Evolutionary conservation across 495 filamentous ascomycete species (phyloP).

Genomic region (Aspergillus biplanus): DNA sequence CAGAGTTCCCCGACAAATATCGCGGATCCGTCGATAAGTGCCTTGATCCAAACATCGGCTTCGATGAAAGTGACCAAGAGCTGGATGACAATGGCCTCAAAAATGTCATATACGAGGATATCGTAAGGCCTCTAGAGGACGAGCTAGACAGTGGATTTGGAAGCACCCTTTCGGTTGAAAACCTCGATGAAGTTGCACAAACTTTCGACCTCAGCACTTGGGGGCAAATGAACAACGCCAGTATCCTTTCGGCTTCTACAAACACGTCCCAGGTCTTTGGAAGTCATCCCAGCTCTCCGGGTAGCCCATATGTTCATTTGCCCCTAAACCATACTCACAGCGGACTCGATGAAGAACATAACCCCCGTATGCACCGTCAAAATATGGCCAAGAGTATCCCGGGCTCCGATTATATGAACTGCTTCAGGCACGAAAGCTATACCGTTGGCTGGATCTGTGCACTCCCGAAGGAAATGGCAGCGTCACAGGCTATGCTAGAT

Average conservation of each 20-base stretch:
- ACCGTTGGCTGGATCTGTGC: slow-evolving; percentile 55
- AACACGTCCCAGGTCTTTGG: neutral
- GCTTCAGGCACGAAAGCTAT: slow-evolving; percentile 33
- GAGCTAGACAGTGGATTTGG: slow-evolving; percentile 20
- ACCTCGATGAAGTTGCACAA: slow-evolving; percentile 16
- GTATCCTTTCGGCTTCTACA: neutral
- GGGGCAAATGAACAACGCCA: slow-evolving; percentile 6
- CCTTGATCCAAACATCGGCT: slow-evolving; percentile 16
- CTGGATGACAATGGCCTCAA: slow-evolving; percentile 13
- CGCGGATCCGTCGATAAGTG: slow-evolving; percentile 17
- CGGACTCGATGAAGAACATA: too few species aligned
- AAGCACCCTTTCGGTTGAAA: slow-evolving; percentile 12
- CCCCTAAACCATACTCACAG: too few species aligned
- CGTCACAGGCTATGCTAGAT: slow-evolving; percentile 45
- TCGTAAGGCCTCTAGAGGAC: slow-evolving; percentile 16
- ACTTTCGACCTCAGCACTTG: slow-evolving; percentile 15
- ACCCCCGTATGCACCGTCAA: neutral
- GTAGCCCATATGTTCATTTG: too few species aligned
- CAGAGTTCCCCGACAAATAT: slow-evolving; percentile 19
- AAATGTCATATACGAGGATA: slow-evolving; percentile 13
- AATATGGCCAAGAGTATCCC: neutral
- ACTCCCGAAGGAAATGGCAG: slow-evolving; percentile 40
- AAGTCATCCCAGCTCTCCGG: neutral
- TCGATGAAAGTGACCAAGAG: slow-evolving; percentile 14
- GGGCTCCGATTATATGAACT: neutral